Percentiles rank a stretch among this genome's conserved stretches.
These are phyloP conservation scores for Eustoma russellianum DNA, from an alignment of 257 asterid species.

Conservation along the genomic window DNA sequence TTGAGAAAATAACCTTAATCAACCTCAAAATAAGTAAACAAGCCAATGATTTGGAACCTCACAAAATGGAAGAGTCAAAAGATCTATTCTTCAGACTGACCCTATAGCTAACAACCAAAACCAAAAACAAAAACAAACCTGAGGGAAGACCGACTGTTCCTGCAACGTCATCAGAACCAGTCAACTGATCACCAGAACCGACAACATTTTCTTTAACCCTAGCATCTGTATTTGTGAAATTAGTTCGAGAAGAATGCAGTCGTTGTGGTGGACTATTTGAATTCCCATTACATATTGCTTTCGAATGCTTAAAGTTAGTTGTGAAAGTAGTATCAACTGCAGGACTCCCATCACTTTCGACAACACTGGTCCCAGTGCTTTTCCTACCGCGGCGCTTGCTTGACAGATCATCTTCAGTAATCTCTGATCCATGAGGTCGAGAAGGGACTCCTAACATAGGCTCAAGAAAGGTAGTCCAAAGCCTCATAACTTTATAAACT, in stretches of 20 bases:
- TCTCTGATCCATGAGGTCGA: constrained; percentile 35
- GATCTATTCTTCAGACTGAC: too few species aligned
- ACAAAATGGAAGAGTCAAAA: too few species aligned
- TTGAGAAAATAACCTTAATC: background rate
- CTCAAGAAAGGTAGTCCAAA: constrained; percentile 87
- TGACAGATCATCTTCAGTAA: constrained; percentile 39
- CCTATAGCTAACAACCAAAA: too few species aligned
- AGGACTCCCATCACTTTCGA: constrained; percentile 62
- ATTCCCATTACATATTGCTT: constrained; percentile 47
- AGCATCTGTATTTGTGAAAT: constrained; percentile 34
- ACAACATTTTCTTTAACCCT: constrained; percentile 40
- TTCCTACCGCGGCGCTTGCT: constrained; percentile 33
- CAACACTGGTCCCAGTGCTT: constrained; percentile 24
- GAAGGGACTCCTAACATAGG: constrained; percentile 67
- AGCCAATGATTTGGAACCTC: too few species aligned
- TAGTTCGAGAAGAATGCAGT: constrained; percentile 29
- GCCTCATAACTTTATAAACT: constrained; percentile 60
- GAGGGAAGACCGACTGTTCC: constrained; percentile 22
- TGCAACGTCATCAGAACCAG: constrained; percentile 29
- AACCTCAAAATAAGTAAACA: background rate
- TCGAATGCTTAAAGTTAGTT: constrained; percentile 40
- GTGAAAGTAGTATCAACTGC: constrained; percentile 30
- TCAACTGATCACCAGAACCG: constrained; percentile 36
- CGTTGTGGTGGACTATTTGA: constrained; percentile 38
- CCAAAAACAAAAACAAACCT: too few species aligned